Percentiles rank a stretch among this genome's conserved stretches.
phyloP scores from a whole-genome alignment of 768 basidiomycete genomes.

The Solioccasus polychromus region DNA sequence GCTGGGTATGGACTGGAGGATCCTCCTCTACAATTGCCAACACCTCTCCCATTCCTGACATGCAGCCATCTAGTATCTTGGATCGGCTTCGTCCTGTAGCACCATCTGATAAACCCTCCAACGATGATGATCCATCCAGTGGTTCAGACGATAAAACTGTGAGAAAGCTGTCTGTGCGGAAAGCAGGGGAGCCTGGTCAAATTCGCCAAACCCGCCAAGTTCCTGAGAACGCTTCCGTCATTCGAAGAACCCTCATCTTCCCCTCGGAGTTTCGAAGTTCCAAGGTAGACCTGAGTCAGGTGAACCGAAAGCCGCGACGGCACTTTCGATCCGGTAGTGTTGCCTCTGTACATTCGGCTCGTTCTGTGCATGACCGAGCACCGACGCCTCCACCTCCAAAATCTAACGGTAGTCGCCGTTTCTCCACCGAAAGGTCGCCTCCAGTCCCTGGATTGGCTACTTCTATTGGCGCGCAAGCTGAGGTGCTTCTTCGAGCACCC shows the following conservation, averaged over 20 bases:
- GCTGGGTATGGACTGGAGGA: slow-evolving; percentile 36
- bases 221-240: slow-evolving; percentile 46
- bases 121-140: slow-evolving; percentile 33
- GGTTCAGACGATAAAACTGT: slow-evolving; percentile 23
- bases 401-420: slow-evolving; percentile 49
- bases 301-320: slow-evolving; percentile 46
- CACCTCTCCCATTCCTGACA: slow-evolving; percentile 23
- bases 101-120: slow-evolving; percentile 24
- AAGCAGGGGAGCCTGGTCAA: slow-evolving; percentile 23
- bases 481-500: slow-evolving; percentile 40
- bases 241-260: slow-evolving; percentile 78
- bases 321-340: slow-evolving; percentile 65
- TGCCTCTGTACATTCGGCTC: slow-evolving; percentile 56
- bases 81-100: slow-evolving; percentile 16
- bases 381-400: slow-evolving; percentile 85
- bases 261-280: slow-evolving; percentile 65
- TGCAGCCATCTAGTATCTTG: slow-evolving; percentile 10
- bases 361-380: slow-evolving; percentile 76
- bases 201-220: slow-evolving; percentile 30
- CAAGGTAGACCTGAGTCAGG: slow-evolving; percentile 51
- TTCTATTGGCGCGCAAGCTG: slow-evolving; percentile 42
- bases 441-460: slow-evolving; percentile 65
- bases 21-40: slow-evolving; percentile 11
- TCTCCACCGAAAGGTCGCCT: slow-evolving; percentile 64
- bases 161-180: slow-evolving; percentile 27